A percentile compares a stretch with the other conserved stretches of the same genome.
These are phyloP conservation scores for Trypanosoma theileri DNA, from an alignment of 208 protist genomes.

Conservation along the genomic window DNA sequence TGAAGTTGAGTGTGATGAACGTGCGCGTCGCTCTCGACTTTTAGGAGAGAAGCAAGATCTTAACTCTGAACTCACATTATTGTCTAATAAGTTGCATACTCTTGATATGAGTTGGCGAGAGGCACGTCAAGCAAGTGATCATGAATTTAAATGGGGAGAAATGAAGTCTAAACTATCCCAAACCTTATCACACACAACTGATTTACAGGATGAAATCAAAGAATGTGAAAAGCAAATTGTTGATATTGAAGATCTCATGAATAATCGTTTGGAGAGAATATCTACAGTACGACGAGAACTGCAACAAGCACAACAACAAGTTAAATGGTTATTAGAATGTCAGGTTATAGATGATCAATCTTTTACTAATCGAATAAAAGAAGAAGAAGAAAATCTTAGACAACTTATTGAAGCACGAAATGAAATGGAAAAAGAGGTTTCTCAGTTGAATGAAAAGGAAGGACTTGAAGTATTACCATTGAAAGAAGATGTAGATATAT, in stretches of 20 bases:
- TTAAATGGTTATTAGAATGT: conserved; percentile 26
- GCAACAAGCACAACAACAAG: conserved; percentile 2
- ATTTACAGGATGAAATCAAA: conserved; percentile 17
- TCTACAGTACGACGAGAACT: conserved; percentile 12
- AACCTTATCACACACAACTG: neutral
- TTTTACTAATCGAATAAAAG: conserved; percentile 11
- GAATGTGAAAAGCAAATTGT: conserved; percentile 16
- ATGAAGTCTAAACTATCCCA: conserved; percentile 19
- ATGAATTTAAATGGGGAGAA: conserved; percentile 28
- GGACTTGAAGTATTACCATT: conserved; percentile 18
- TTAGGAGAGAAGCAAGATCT: neutral
- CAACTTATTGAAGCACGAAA: conserved; percentile 19
- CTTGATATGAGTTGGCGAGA: conserved; percentile 3
- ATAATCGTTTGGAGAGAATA: conserved; percentile 6
- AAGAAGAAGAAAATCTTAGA: conserved; percentile 23
- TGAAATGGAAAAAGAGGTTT: conserved; percentile 15
- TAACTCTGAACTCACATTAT: neutral
- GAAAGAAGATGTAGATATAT: conserved; percentile 7
- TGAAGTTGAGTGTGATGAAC: conserved; percentile 14
- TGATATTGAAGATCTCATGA: neutral
- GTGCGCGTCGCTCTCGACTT: conserved; percentile 15
- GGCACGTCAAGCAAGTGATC: neutral
- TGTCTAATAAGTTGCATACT: conserved; percentile 3
- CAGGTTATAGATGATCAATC: conserved; percentile 17
- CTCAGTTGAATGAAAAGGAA: neutral